These are phyloP conservation scores for Bombardia bombarda DNA, from an alignment of 495 filamentous ascomycete genomes.

Conservation along the genomic window DNA sequence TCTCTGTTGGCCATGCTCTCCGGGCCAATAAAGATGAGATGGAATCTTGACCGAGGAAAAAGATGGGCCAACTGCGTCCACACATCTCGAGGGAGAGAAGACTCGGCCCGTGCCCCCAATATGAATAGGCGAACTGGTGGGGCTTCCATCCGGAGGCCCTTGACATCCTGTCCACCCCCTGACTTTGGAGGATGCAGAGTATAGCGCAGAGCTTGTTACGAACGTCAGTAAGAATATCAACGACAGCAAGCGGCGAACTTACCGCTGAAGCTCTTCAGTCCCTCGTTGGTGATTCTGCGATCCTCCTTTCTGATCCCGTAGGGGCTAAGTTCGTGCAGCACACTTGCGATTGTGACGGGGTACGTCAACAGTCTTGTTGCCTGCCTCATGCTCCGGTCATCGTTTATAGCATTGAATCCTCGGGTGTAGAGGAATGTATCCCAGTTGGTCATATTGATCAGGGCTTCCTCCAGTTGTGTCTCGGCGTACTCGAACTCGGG, in stretches of 20 bases:
- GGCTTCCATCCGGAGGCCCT: conserved; percentile 71
- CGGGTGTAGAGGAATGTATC: conserved; percentile 90
- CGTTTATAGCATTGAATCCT: conserved; percentile 80
- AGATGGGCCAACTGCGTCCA: conserved; percentile 89
- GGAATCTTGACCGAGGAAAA: conserved; percentile 73
- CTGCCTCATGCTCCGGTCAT: conserved; percentile 79
- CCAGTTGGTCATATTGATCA: conserved; percentile 98
- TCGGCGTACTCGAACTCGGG: conserved; percentile 89
- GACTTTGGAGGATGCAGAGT: conserved; percentile 78
- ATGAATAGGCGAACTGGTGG: conserved; percentile 90
- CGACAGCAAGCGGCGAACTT: conserved; percentile 21
- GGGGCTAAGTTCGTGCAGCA: conserved; percentile 88
- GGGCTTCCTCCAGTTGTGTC: conserved; percentile 79
- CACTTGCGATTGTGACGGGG: conserved; percentile 80
- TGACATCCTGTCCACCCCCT: conserved; percentile 65
- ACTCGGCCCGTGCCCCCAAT: conserved; percentile 91
- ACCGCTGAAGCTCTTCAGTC: conserved; percentile 88
- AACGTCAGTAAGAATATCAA: background rate
- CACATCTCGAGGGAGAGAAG: conserved; percentile 83
- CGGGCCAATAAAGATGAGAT: conserved; percentile 90
- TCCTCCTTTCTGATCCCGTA: conserved; percentile 68
- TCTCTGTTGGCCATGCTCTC: conserved; percentile 91
- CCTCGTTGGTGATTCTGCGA: conserved; percentile 73
- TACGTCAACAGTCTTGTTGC: conserved; percentile 90
- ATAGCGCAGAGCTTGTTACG: conserved; percentile 72